Conservation (phyloP, 192 early-diverging fungal genomes). For the Paraglomus brasilianum region DNA sequence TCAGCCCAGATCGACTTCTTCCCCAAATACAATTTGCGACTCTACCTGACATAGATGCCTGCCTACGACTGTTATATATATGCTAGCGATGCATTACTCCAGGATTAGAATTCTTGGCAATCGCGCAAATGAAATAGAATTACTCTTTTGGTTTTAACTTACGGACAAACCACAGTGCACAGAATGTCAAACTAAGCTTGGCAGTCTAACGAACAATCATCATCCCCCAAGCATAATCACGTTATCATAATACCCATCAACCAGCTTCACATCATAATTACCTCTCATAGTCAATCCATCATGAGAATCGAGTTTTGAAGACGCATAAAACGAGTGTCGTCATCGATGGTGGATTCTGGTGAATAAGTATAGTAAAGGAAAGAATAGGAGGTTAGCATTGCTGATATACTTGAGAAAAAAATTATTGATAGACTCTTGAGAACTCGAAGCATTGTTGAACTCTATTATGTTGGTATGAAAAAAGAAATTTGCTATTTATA, state of each 20-base stretch:
- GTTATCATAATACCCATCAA: too few species aligned
- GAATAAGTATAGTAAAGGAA: too few species aligned
- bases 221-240: slow-evolving; percentile 30
- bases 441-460: slow-evolving; percentile 7
- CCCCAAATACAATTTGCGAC: too few species aligned
- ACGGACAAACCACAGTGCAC: slow-evolving; percentile 74
- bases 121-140: too few species aligned
- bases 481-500: not conserved
- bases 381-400: too few species aligned
- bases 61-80: slow-evolving; percentile 73
- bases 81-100: slow-evolving; percentile 69
- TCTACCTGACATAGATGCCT: slow-evolving; percentile 71
- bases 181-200: slow-evolving; percentile 63
- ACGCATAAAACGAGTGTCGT: too few species aligned
- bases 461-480: slow-evolving; percentile 11
- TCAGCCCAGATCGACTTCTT: too few species aligned
- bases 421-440: not conserved
- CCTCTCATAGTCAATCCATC: not conserved
- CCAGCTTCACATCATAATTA: not conserved
- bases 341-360: too few species aligned
- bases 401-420: not conserved
- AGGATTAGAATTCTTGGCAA: slow-evolving; percentile 54
- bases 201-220: slow-evolving; percentile 53
- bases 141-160: not conserved
- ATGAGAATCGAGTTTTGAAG: slow-evolving; percentile 2